These are phyloP conservation scores for Choanephora cucurbitarum DNA, from an alignment of 371 early-diverging fungal genomes.

Conservation along the genomic window DNA sequence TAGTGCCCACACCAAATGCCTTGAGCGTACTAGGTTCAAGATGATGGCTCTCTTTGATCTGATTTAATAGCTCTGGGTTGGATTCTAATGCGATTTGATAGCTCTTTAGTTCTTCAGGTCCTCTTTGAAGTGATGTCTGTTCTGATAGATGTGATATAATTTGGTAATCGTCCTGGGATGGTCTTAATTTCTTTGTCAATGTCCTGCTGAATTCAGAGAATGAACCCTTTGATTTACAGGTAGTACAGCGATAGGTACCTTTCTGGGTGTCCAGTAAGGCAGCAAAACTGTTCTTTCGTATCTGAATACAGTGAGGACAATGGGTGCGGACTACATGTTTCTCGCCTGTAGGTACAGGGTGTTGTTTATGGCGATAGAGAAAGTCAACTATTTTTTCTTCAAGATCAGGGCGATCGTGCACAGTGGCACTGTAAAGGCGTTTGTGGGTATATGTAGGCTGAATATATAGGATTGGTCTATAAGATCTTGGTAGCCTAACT, in stretches of 20 bases:
- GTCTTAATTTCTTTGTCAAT: conserved; percentile 3
- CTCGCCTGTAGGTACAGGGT: conserved; percentile 36
- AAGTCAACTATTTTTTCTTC: conserved; percentile 36
- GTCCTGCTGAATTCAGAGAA: conserved; percentile 29
- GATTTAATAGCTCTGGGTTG: conserved; percentile 10
- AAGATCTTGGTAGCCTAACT: too few relatives aligned
- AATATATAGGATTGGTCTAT: too few relatives aligned
- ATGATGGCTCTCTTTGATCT: conserved; percentile 17
- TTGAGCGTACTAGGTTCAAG: conserved; percentile 25
- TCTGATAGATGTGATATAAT: too few relatives aligned
- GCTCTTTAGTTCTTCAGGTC: too few relatives aligned
- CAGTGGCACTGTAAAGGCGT: not conserved
- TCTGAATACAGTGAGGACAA: conserved; percentile 50
- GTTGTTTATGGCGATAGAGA: conserved; percentile 39
- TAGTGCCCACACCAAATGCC: conserved; percentile 37
- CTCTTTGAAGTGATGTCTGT: too few relatives aligned
- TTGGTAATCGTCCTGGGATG: too few relatives aligned
- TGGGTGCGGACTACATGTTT: conserved; percentile 31
- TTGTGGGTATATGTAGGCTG: too few relatives aligned
- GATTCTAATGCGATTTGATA: too few relatives aligned
- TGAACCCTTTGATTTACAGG: conserved; percentile 26
- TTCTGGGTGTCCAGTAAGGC: conserved; percentile 35
- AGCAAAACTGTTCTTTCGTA: conserved; percentile 40
- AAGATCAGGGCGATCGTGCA: not conserved
- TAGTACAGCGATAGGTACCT: conserved; percentile 42